Base-by-base conservation (phyloP, 495 filamentous ascomycete genomes). In the Tuber brumale region DNA sequence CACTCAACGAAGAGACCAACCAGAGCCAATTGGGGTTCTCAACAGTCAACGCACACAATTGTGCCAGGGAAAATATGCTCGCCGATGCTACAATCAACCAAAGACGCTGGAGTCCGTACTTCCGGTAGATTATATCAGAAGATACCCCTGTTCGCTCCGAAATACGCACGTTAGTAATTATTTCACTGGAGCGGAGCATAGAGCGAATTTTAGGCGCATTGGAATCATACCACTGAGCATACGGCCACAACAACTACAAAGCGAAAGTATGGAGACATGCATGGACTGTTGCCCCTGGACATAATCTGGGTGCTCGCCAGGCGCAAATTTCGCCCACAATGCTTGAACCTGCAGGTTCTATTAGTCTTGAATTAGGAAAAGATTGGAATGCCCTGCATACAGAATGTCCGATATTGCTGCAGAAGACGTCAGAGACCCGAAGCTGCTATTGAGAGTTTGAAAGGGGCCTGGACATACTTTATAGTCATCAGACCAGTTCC, bases 401-500 rank as follows among this genome's bases (percentile, higher is more conserved):
- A 83, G 94, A 91, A 82, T 97, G 96, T 70, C 95, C 96, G 84
- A 99, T 98, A 82, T 99, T 99, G 84, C 93, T 97, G 76, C 23
- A 70, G 3, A 31, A 61, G 72, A 16, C 37, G 73, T 80, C 51
- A 80, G 69, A 57, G 70, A 43, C 31, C n/a, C 35, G 70, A 39
- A 57, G 74, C 12, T 51, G 23, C 19, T 42, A 61, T 39, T 19
- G 48, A 37, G 18, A 39, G n/a, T 3, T 51, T 45, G 48, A 27
- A n/a, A 43, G 43, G 70, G 23, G 70, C 23, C 70, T 19, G 41
- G 70, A 88, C 93, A 85, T 86, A 97, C 94, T 99, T 99, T 83
- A 99, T 99, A 4, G 96, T 98, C 95, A 99, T 99, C 81, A 98
- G 84, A 18, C 95, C 95, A 82, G 97, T 92, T 66, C 95, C 95